Conservation (phyloP, 1,284 basidiomycete genomes). For the Laetiporus sulphureus region DNA sequence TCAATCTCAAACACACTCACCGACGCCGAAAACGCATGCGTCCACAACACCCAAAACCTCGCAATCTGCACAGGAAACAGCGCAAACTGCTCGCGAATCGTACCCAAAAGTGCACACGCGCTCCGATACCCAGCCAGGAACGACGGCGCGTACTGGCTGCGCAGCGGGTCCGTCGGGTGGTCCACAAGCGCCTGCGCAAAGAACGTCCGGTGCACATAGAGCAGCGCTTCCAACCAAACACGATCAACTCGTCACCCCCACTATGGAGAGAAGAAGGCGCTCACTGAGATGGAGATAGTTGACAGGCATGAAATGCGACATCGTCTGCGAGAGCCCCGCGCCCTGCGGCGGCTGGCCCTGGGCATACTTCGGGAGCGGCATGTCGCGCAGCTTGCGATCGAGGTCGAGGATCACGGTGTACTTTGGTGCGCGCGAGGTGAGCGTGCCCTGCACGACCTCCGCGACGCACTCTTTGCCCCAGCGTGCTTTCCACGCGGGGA, state of each 20-base stretch:
- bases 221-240: constrained; percentile 27
- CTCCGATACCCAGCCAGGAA: constrained; percentile 65
- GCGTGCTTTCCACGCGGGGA: constrained; percentile 65
- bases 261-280: constrained; percentile 13
- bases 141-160: constrained; percentile 58
- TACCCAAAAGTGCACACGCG: constrained; percentile 51
- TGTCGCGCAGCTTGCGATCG: constrained; percentile 25
- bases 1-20: constrained; percentile 32
- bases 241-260: constrained; percentile 1
- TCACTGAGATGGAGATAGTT: constrained; percentile 63
- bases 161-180: constrained; percentile 44
- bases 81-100: constrained; percentile 37
- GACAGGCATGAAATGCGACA: constrained; percentile 36
- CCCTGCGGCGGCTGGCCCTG: constrained; percentile 32
- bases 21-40: constrained; percentile 52
- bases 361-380: constrained; percentile 25
- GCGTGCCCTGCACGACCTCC: constrained; percentile 55
- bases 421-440: constrained; percentile 58
- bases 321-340: constrained; percentile 43
- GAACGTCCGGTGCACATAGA: constrained; percentile 65
- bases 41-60: constrained; percentile 51
- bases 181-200: constrained; percentile 60
- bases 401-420: constrained; percentile 26
- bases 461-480: constrained; percentile 65
- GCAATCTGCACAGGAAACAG: constrained; percentile 37